Evolutionary conservation across 306 rosid genomes (phyloP).

Genomic region (Medicago ruthenica): DNA sequence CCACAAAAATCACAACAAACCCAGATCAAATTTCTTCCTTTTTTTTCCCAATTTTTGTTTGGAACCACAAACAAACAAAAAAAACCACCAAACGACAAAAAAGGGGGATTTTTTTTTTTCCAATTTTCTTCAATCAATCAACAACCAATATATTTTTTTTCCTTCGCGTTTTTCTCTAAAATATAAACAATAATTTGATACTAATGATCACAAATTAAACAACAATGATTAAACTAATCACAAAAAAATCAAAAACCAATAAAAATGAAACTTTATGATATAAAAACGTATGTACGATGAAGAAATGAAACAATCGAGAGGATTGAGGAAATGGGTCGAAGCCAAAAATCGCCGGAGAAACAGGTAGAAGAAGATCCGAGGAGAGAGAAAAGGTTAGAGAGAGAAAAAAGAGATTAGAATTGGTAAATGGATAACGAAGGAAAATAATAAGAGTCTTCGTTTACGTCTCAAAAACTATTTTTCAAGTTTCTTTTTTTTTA

Average conservation of each 20-base stretch:
- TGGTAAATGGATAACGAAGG: constrained; percentile 45
- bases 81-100: constrained; percentile 23
- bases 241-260: background rate
- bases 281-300: constrained; percentile 31
- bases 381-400: constrained; percentile 56
- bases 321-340: constrained; percentile 14
- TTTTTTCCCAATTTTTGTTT: constrained; percentile 24
- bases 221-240: constrained; percentile 39
- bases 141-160: background rate
- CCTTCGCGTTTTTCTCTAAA: background rate
- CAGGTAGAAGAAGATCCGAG: constrained; percentile 48
- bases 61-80: constrained; percentile 30
- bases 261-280: constrained; percentile 19
- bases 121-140: constrained; percentile 15
- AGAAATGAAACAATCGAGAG: constrained; percentile 42
- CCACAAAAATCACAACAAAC: constrained; percentile 42
- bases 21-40: constrained; percentile 37
- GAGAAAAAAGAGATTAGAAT: constrained; percentile 49
- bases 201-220: constrained; percentile 40
- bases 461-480: constrained; percentile 52
- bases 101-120: constrained; percentile 19
- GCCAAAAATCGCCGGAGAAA: constrained; percentile 53
- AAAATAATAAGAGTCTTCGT: constrained; percentile 34
- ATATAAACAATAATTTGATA: constrained; percentile 20
- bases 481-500: background rate